Base-by-base conservation (phyloP, 2,329 filamentous ascomycete species). In the Ceratocystis cubensis region DNA sequence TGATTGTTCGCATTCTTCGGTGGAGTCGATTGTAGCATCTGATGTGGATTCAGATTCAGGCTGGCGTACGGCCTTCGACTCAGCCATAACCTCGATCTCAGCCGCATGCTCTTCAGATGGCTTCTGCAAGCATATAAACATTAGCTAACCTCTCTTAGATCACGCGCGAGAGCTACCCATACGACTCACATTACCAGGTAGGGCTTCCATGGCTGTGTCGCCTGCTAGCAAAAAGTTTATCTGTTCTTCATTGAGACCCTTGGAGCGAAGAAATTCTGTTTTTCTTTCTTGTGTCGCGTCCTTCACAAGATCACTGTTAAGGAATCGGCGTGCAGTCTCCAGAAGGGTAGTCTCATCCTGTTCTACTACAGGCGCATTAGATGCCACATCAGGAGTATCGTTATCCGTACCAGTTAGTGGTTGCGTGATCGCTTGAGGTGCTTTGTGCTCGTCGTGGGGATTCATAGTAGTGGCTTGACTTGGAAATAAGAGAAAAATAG, bases 321-420 rank as follows among this genome's bases (percentile, higher is more conserved):
- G 81, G 73, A 96, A 96, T 65, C 80, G 83, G 56, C 82, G 81
- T 33, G 91, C 91, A 72, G 91, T 84, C 17, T 90, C 84, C 45
- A 78, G 71, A 44, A 72, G 46, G 10, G 63, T 17, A 30, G 50
- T 28, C 37, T 62, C 28, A 22, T 65, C 33, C 46, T 59, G 61
- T 25, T 50, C 25, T 13, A n/a, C 15, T 59, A 8, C 30, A 5
- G 61, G 61, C 61, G 61, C 37, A 37, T 59, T 20, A 5, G 56
- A 37, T 37, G 61, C 44, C 61, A 28, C 37, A 59, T 37, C 8
- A 3, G 56, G 25, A 48, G 64, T 41, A 44, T 59, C 17, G 56
- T 70, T 48, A 33, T 56, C 25, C 17, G 46, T 62, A 46, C 45
- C 10, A 44, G 45, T 10, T 8, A 28, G 44, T 62, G 50, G 61